Conservation (phyloP, 1,139 yeast species). For the Trichomonascaceae sp. region DNA sequence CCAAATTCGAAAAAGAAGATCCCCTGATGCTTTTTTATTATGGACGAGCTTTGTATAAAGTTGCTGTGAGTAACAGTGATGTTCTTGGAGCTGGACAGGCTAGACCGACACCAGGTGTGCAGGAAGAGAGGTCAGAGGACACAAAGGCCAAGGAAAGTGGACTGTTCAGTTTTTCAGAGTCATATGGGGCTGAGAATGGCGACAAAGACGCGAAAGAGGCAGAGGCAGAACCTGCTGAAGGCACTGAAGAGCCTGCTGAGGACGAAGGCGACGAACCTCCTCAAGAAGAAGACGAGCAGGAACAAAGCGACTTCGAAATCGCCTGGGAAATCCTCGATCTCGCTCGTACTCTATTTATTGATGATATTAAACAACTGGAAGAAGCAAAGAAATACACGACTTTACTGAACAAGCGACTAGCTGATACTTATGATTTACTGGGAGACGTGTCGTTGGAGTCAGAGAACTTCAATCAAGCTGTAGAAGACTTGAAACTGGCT, state of each 20-base stretch:
- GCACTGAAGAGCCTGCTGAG: constrained; percentile 27
- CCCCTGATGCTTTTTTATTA: constrained; percentile 69
- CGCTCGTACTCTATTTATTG: constrained; percentile 59
- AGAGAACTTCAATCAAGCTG: constrained; percentile 71
- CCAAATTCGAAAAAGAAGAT: constrained; percentile 51
- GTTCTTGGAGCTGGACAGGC: constrained; percentile 58
- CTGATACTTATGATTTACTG: constrained; percentile 70
- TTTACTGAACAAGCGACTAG: constrained; percentile 46
- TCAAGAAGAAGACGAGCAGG: constrained; percentile 34
- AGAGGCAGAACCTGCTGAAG: constrained; percentile 30
- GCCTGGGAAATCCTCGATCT: constrained; percentile 86
- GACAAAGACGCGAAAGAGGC: constrained; percentile 40
- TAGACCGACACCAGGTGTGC: constrained; percentile 29
- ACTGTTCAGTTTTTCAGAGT: constrained; percentile 51
- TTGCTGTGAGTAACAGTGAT: constrained; percentile 69
- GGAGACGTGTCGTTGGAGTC: constrained; percentile 90
- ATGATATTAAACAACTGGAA: constrained; percentile 23
- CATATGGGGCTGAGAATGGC: constrained; percentile 16
- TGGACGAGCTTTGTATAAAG: constrained; percentile 74
- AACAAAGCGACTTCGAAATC: constrained; percentile 67
- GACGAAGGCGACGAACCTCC: constrained; percentile 34
- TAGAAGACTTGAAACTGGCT: constrained; percentile 55
- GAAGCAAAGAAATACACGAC: constrained; percentile 30
- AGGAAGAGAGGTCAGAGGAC: constrained; percentile 12
- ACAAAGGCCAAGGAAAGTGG: constrained; percentile 21